phyloP scores from a whole-genome alignment of 805 yeast genomes.

The Alloascoidea hylecoeti region DNA sequence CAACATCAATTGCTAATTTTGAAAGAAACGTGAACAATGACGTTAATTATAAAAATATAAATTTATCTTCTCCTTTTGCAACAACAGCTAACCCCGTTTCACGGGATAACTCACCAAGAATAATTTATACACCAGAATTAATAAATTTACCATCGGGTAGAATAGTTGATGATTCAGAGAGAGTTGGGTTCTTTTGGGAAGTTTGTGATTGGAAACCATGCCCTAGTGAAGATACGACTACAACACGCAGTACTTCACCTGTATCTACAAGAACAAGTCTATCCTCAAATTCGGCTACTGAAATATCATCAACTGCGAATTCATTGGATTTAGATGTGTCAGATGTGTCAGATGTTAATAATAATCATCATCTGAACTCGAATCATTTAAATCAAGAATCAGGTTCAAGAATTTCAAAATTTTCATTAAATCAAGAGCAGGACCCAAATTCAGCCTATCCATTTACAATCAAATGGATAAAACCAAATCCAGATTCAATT shows the following conservation, averaged over 20 bases:
- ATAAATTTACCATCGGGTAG: constrained; percentile 16
- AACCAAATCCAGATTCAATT: background rate
- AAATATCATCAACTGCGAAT: background rate
- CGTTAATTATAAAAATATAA: background rate
- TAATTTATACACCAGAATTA: constrained; percentile 9
- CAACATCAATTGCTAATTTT: background rate
- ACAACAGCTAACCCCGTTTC: too few relatives aligned
- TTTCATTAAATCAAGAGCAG: background rate
- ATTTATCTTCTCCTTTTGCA: too few relatives aligned
- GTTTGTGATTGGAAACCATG: constrained; percentile 11
- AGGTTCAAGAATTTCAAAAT: too few relatives aligned
- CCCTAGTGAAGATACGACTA: constrained; percentile 4
- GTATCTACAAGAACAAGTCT: background rate
- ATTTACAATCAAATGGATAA: constrained; percentile 20
- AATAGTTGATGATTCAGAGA: constrained; percentile 18
- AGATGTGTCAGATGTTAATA: background rate
- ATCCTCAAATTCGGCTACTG: background rate
- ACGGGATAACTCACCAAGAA: constrained; percentile 4
- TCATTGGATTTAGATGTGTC: background rate
- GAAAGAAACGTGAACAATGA: background rate
- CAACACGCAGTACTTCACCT: constrained; percentile 2
- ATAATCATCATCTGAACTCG: too few relatives aligned
- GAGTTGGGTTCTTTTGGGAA: constrained; percentile 25
- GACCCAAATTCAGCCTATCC: constrained; percentile 1
- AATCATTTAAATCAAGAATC: background rate